Conservation (phyloP, 1,139 yeast species). For the Eremothecium cymbalariae region DNA sequence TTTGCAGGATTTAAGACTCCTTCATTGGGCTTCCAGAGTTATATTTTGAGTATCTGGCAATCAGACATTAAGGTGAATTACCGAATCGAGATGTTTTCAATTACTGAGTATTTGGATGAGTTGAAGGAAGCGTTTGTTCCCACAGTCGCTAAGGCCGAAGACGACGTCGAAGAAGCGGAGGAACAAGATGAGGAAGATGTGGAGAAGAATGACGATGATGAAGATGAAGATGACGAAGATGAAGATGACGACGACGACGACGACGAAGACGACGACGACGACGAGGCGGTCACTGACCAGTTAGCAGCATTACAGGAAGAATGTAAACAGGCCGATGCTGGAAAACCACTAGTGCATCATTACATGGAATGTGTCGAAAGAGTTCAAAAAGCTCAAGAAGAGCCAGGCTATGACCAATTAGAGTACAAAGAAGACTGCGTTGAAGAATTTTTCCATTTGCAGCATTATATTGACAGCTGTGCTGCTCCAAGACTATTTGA, state of each 20-base stretch:
- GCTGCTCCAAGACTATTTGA: conserved; percentile 86
- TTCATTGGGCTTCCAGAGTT: too few species aligned
- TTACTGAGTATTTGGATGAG: conserved; percentile 49
- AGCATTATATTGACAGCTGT: conserved; percentile 88
- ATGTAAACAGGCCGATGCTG: conserved; percentile 58
- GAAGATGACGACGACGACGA: conserved; percentile 65
- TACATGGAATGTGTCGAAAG: conserved; percentile 92
- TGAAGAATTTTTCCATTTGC: conserved; percentile 95
- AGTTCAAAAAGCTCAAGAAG: conserved; percentile 80
- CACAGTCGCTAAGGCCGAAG: conserved; percentile 80
- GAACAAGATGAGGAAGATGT: conserved; percentile 27
- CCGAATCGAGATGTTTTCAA: conserved; percentile 44
- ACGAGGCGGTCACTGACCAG: conserved; percentile 65
- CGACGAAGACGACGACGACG: conserved; percentile 72
- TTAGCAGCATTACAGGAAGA: conserved; percentile 58
- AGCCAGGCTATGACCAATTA: conserved; percentile 68
- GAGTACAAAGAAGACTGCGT: conserved; percentile 94
- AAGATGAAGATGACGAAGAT: conserved; percentile 32
- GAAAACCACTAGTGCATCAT: conserved; percentile 76
- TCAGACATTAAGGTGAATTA: too few species aligned
- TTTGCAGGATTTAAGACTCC: too few species aligned
- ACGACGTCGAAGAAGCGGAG: conserved; percentile 24
- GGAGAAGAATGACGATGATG: conserved; percentile 32
- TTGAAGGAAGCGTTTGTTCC: conserved; percentile 77
- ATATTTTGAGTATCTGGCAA: too few species aligned